A percentile compares a stretch with the other conserved stretches of the same genome.
Evolutionary conservation across 495 filamentous ascomycete genomes (phyloP).

Genomic region (Trichoderma virens): DNA sequence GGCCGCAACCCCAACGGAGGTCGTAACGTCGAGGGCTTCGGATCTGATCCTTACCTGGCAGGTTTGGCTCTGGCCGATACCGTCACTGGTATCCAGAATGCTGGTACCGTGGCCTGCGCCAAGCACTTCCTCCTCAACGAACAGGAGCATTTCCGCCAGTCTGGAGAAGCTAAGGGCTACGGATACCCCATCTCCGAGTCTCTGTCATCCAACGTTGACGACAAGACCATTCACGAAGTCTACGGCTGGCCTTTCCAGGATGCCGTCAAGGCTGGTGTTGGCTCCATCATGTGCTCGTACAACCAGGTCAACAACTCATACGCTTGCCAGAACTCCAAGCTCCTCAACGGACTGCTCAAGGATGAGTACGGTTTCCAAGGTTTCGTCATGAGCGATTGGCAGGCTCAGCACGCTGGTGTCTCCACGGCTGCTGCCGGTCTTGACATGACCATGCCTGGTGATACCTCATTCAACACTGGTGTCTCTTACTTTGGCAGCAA

Average conservation of each 20-base stretch:
- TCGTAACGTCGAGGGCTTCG: conserved; percentile 84
- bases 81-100: conserved; percentile 75
- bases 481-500: conserved; percentile 80
- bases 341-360: conserved; percentile 78
- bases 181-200: conserved; percentile 58
- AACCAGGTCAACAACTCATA: conserved; percentile 86
- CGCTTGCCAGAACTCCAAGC: conserved; percentile 74
- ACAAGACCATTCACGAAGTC: conserved; percentile 88
- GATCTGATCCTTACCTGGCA: conserved; percentile 69
- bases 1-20: conserved; percentile 69
- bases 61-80: conserved; percentile 66
- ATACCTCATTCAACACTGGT: conserved; percentile 64
- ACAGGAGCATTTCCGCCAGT: conserved; percentile 78
- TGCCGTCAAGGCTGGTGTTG: conserved; percentile 53
- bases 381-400: conserved; percentile 87
- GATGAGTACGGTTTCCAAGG: conserved; percentile 91
- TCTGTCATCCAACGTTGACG: conserved; percentile 79
- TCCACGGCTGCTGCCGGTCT: conserved; percentile 72
- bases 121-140: conserved; percentile 77
- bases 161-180: conserved; percentile 51
- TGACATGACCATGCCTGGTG: conserved; percentile 95
- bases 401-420: conserved; percentile 79
- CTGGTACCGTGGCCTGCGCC: conserved; percentile 70
- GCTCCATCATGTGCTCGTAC: conserved; percentile 91
- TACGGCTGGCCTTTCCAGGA: conserved; percentile 66